Percentiles rank a stretch among this genome's conserved stretches.
Evolutionary conservation across 2,329 filamentous ascomycete species (phyloP).

Genomic region (Cladosporium colombiae): DNA sequence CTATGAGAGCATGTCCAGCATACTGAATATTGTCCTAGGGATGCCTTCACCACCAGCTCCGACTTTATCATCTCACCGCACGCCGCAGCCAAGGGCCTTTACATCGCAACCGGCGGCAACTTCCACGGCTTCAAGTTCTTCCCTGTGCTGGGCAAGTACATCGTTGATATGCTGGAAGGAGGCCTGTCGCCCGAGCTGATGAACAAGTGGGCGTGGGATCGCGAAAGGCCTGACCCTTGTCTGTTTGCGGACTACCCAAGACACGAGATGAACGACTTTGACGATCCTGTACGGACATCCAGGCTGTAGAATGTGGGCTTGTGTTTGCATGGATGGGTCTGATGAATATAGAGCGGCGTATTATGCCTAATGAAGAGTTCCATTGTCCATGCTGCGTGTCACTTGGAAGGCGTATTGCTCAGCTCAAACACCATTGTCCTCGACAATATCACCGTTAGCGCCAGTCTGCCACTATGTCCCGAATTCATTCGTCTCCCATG

Average conservation of each 20-base stretch:
- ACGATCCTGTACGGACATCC: constrained; percentile 36
- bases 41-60: constrained; percentile 62
- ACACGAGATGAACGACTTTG: constrained; percentile 58
- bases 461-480: no score
- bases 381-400: no score
- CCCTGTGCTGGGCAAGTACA: constrained; percentile 39
- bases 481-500: no score
- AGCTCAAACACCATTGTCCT: no score
- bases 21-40: constrained; percentile 47
- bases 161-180: constrained; percentile 40
- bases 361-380: neutral
- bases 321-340: neutral
- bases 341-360: neutral
- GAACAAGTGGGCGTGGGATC: constrained; percentile 60
- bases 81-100: constrained; percentile 43
- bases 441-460: no score
- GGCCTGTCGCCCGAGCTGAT: constrained; percentile 46
- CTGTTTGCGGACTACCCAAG: constrained; percentile 59
- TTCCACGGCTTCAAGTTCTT: constrained; percentile 44
- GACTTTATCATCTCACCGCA: constrained; percentile 54
- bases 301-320: constrained; percentile 2
- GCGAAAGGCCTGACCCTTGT: constrained; percentile 56
- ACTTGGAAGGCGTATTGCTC: no score
- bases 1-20: neutral
- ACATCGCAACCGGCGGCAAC: constrained; percentile 49